phyloP scores from a whole-genome alignment of 1,284 basidiomycete genomes.

The Ustilago crameri region DNA sequence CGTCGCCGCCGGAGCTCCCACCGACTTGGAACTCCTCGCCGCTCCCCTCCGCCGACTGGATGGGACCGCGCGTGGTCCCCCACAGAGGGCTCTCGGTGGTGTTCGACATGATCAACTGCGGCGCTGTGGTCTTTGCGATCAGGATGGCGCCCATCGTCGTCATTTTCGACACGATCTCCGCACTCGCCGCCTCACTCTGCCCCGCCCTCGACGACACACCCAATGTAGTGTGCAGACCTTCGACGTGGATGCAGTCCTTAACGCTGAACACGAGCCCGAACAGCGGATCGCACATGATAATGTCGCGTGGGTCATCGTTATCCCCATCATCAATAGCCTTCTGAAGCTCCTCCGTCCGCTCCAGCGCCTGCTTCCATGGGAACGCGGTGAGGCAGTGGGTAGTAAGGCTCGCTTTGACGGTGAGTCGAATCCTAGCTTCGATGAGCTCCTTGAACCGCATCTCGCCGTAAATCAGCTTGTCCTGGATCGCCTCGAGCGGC shows the following conservation, averaged over 20 bases:
- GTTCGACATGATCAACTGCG: conserved; percentile 51
- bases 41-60: neutral
- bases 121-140: conserved; percentile 53
- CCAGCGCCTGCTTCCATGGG: conserved; percentile 19
- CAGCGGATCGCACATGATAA: conserved; percentile 14
- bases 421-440: conserved; percentile 31
- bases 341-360: neutral
- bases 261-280: conserved; percentile 49
- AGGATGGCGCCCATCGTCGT: conserved; percentile 37
- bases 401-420: conserved; percentile 19
- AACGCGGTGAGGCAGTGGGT: conserved; percentile 52
- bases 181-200: neutral
- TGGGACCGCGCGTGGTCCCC: conserved; percentile 15
- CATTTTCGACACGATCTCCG: conserved; percentile 15
- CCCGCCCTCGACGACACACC: conserved; percentile 42
- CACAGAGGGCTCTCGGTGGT: conserved; percentile 40
- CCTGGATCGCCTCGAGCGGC: conserved; percentile 5
- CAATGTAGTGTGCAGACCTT: conserved; percentile 33
- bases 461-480: neutral
- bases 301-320: neutral
- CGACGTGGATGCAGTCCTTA: conserved; percentile 53
- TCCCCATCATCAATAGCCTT: neutral
- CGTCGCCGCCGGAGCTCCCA: conserved; percentile 54
- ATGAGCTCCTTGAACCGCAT: conserved; percentile 8
- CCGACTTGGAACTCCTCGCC: conserved; percentile 48